Percentiles rank a stretch among this genome's conserved stretches.
Evolutionary conservation across 2,329 filamentous ascomycete species (phyloP).

Genomic region (Trichoderma harzianum): DNA sequence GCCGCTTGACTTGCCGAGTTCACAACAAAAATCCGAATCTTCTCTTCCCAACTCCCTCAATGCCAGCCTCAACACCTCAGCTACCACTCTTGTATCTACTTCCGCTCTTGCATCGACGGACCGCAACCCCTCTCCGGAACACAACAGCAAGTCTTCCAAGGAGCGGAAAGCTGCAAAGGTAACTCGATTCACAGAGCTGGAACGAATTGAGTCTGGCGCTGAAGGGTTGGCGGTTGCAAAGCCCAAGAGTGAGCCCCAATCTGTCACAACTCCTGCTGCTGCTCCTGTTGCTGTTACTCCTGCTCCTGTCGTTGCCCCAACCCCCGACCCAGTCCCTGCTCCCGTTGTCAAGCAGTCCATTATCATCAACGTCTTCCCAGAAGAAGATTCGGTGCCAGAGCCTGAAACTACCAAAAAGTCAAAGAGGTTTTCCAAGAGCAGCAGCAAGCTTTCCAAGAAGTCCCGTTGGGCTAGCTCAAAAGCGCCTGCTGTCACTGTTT

Average conservation of each 20-base stretch:
- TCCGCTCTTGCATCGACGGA: not conserved
- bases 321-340: not conserved
- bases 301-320: not conserved
- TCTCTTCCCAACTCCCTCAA: conserved; percentile 24
- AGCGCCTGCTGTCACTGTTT: conserved; percentile 21
- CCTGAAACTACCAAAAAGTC: conserved; percentile 19
- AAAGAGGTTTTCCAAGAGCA: conserved; percentile 34
- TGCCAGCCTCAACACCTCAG: conserved; percentile 15
- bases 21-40: conserved; percentile 23
- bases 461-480: conserved; percentile 26
- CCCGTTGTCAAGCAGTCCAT: conserved; percentile 9
- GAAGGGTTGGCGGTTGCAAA: conserved; percentile 16
- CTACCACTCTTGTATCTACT: conserved; percentile 17
- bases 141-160: conserved; percentile 18
- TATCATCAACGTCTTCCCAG: conserved; percentile 27
- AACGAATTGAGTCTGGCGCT: conserved; percentile 30
- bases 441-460: conserved; percentile 26
- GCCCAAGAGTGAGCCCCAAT: not conserved
- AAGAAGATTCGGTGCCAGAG: conserved; percentile 22
- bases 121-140: conserved; percentile 12
- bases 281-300: conserved; percentile 13
- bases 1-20: conserved; percentile 1
- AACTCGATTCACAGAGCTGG: conserved; percentile 31
- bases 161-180: conserved; percentile 24
- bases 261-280: not conserved